Evolutionary conservation across 495 filamentous ascomycete genomes (phyloP).

Genomic region (Tirmania nivea): DNA sequence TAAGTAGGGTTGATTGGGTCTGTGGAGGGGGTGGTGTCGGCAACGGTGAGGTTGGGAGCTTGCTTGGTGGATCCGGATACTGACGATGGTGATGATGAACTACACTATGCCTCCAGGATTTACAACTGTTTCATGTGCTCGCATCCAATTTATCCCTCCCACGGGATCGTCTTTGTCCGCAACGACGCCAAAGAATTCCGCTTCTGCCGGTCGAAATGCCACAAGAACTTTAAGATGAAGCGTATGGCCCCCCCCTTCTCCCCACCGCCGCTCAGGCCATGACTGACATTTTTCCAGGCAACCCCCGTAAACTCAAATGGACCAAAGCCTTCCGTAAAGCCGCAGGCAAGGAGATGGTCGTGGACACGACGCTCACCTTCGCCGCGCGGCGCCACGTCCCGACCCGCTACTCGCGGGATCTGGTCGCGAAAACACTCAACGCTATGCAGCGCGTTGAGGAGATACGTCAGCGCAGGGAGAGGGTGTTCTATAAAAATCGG

Average conservation of each 20-base stretch:
- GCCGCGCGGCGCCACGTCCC: slow-evolving; percentile 82
- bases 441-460: slow-evolving; percentile 84
- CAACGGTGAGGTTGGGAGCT: too few relatives aligned
- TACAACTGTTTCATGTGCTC: slow-evolving; percentile 89
- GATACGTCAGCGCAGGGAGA: slow-evolving; percentile 62
- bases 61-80: too few relatives aligned
- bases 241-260: slow-evolving; percentile 28
- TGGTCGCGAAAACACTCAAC: slow-evolving; percentile 63
- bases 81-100: not conserved
- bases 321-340: slow-evolving; percentile 65
- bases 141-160: slow-evolving; percentile 61
- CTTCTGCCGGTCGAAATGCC: slow-evolving; percentile 74
- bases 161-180: slow-evolving; percentile 59
- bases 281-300: slow-evolving; percentile 12
- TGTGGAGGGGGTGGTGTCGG: too few relatives aligned
- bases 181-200: slow-evolving; percentile 56
- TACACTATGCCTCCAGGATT: slow-evolving; percentile 35
- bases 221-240: slow-evolving; percentile 99
- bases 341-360: slow-evolving; percentile 73
- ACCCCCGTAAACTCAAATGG: slow-evolving; percentile 61
- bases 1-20: too few relatives aligned
- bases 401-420: slow-evolving; percentile 80
- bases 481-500: slow-evolving; percentile 75
- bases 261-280: not conserved
- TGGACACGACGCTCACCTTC: slow-evolving; percentile 85